Base-by-base conservation (phyloP, 108 stramenopile species). In the Pseudonitzschia pungens region DNA sequence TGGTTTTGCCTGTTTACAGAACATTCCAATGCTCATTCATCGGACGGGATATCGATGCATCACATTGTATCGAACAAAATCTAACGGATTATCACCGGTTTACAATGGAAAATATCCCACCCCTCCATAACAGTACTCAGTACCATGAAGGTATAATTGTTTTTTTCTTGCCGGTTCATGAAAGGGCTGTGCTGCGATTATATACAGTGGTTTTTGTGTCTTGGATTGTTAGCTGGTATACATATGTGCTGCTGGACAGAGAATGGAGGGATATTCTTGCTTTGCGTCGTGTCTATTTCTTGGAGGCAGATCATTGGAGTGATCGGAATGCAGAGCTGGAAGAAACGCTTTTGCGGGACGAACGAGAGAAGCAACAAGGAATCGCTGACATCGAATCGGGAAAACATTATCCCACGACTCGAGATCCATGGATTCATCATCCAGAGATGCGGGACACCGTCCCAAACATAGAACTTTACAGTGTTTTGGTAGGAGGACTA, bases 391-490 rank as follows among this genome's bases (percentile, higher is more conserved):
- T 58, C 16, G 52, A 57, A 26, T 18, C 33, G 44, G 62, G 31
- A 40, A 45, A 59, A 36, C 43, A 56, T 18, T 69, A 73, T 65
- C 56, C 75, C 57, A 81, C 45, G 59, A 36, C 70, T 10, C 75
- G 90, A 27, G 80, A 88, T 45, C 89, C 91, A 59, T 95, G 91
- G 91, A 86, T 92, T 64, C 88, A 86, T 29, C 85, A 95, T 80
- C 90, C 91, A 14, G 94, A 95, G 70, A 84, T 83, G 36, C 64
- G 89, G 26, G 91, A 95, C 21, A 95, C 94, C 44, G 86, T 89
- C 24, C 91, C 91, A 12, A 91, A 86, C 45, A 82, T 95, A 73
- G 88, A 84, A 51, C 77, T 95, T 36, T 95, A 92, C 72, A 87
- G 86, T 31, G 85, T 95, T 12, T 68, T 95, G 16, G 90, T 95